Percentiles rank a stretch among this genome's conserved stretches.
Conservation (phyloP, 192 early-diverging fungal genomes). For the Backusella liffmaniae region DNA sequence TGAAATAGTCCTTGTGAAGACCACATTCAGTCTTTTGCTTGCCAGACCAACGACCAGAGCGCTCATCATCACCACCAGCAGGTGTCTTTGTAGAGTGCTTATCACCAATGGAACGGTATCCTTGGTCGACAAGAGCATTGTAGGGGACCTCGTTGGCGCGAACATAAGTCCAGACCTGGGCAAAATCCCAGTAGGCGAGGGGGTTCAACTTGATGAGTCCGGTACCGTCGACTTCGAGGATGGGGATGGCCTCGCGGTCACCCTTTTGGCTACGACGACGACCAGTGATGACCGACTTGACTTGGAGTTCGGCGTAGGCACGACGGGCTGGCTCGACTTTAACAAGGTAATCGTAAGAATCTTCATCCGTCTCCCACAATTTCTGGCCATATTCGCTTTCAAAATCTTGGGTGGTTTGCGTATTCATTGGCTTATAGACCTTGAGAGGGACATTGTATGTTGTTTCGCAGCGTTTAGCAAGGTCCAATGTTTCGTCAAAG, state of each 20-base stretch:
- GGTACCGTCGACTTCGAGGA: conserved; percentile 82
- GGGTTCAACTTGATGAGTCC: conserved; percentile 91
- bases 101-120: conserved; percentile 93
- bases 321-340: conserved; percentile 93
- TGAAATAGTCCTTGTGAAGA: conserved; percentile 95
- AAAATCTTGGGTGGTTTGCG: conserved; percentile 65
- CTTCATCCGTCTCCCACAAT: conserved; percentile 82
- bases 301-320: conserved; percentile 74
- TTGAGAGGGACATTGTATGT: conserved; percentile 71
- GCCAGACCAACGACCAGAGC: conserved; percentile 87
- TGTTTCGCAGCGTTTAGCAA: conserved; percentile 64
- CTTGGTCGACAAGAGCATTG: conserved; percentile 84
- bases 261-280: conserved; percentile 86
- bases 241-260: conserved; percentile 70
- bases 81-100: conserved; percentile 84
- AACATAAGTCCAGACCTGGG: conserved; percentile 86
- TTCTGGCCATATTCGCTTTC: conserved; percentile 68
- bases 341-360: conserved; percentile 85
- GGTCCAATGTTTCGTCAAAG: conserved; percentile 87
- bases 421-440: conserved; percentile 70
- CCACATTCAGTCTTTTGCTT: conserved; percentile 93
- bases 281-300: conserved; percentile 85
- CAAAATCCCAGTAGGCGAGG: conserved; percentile 88
- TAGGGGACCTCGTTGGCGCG: conserved; percentile 85
- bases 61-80: conserved; percentile 66